Evolutionary conservation across 495 filamentous ascomycete genomes (phyloP), one percentile per base, ranked within the genome.

Genomic region (Penicillium bialowiezense): DNA sequence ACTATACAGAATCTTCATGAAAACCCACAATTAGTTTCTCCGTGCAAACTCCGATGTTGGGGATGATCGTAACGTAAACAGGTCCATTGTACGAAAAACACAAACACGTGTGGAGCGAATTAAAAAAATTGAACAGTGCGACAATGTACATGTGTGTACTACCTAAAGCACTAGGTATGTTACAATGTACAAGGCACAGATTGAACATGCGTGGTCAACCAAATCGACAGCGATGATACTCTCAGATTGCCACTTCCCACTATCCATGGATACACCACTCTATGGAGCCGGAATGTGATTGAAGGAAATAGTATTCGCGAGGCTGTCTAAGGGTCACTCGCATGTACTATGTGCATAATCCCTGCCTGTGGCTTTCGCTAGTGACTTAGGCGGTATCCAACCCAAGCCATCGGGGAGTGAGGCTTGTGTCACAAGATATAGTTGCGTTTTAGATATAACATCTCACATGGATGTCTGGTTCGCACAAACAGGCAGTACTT

Each of bases 281-380:
- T n/a, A n/a, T n/a, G n/a, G 9, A 39, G 20, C 36, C 7, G 33
- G 7, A 31, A 12, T n/a, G 18, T 51, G 43, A 33, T 38, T 48
- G 43, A 43, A 56, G 31, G 43, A 41, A 47, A 26, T 10, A 37
- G 18, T 32, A n/a, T 40, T 55, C 23, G 31, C 37, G 21, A 33
- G 46, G 35, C 41, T 45, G 43, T 45, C 21, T 26, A 17, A 24
- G 42, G 41, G 55, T 55, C 56, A 59, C 50, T 43, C 50, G 41
- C 52, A 47, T 33, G 28, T 20, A 44, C 10, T 37, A 43, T 43
- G n/a, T 36, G 54, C 41, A 39, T 12, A 51, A 58, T 41, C 52
- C 52, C 44, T 52, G 55, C 41, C 49, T 14, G 55, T 61, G 58
- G 55, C 58, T 52, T 47, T 44, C 45, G 31, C 55, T 59, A 62